These are phyloP conservation scores for Spiraea crenata DNA, from an alignment of 331 rosid genomes.

Conservation along the genomic window DNA sequence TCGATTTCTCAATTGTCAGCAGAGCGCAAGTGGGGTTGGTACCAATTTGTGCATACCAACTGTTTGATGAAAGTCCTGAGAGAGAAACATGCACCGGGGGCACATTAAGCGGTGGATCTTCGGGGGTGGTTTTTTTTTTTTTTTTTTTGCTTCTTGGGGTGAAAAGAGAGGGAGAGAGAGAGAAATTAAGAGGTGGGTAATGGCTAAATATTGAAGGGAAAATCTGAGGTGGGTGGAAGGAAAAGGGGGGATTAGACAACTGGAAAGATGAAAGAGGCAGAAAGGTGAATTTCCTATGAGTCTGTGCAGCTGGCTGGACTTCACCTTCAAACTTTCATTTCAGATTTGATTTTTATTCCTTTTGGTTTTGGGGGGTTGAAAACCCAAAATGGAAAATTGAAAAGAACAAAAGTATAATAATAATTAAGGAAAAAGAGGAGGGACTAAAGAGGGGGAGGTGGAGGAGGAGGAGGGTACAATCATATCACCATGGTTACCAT, in stretches of 20 bases:
- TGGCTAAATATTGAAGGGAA: background rate
- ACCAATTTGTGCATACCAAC: background rate
- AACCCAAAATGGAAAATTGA: background rate
- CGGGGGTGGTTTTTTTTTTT: background rate
- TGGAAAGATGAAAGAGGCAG: slow-evolving; percentile 38
- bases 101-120: slow-evolving; percentile 14
- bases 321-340: background rate
- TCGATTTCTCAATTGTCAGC: background rate
- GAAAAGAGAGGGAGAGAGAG: background rate
- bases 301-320: slow-evolving; percentile 30
- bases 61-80: background rate
- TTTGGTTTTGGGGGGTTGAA: background rate
- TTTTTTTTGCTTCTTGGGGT: background rate
- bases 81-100: background rate
- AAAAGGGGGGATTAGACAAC: slow-evolving; percentile 32
- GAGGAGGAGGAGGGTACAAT: slow-evolving; percentile 17
- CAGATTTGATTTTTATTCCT: slow-evolving; percentile 36
- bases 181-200: background rate
- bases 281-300: slow-evolving; percentile 47
- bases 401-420: background rate
- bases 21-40: background rate
- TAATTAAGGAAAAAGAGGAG: slow-evolving; percentile 4
- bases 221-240: slow-evolving; percentile 7
- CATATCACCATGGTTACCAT: slow-evolving; percentile 15
- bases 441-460: slow-evolving; percentile 2